Base-by-base conservation (phyloP, 2,329 filamentous ascomycete genomes). In the Hypoxylon sp. region DNA sequence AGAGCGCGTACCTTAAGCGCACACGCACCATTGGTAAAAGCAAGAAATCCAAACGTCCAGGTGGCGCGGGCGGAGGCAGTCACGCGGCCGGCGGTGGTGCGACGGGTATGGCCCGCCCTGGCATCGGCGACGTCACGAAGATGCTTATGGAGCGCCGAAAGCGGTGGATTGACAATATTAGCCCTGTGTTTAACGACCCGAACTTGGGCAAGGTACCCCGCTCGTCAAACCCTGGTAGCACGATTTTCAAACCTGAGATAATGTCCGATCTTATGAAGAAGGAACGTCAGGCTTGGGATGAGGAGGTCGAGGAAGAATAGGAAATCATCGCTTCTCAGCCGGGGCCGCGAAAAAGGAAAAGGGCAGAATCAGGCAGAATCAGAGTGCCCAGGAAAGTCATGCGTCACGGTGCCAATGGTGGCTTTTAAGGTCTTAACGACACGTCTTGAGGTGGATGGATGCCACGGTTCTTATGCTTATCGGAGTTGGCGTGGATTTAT, bases 11-110 rank as follows among this genome's bases (percentile, higher is more conserved):
- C 75, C 89, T 97, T 45, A 99, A 99, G 81, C 91, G 96, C 22
- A 98, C 95, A 26, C 89, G 96, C 48, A 97, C 93, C 0, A 91
- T 98, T 80, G 93, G 94, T 77, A 96, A 98, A 82, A 93, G 89
- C 78, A 96, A 96, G 79, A 97, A 97, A 81, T 90, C 93, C 61
- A 95, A 96, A 76, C 83, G 90, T 3, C 89, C 89, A 1, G 91
- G 92, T 45, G 92, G 91, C 55, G 89, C 91, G 1, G 90, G 90
- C 22, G 92, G 90, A 65, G 91, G 90, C 46, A 89, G 87, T 73
- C 86, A 93, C 79, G 74, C 82, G 68, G 79, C 83, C n/a, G 85
- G 85, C n/a, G 83, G 83, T 32, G 83, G 81, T 12, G 87, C 81
- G 28, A 82, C 85, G 9, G 89, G 87, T 28, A 89, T 87, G 77